Percentiles rank a stretch among this genome's conserved stretches.
Evolutionary conservation across 163 green algal species (phyloP).

Genomic region (Scenedesmus sp.): DNA sequence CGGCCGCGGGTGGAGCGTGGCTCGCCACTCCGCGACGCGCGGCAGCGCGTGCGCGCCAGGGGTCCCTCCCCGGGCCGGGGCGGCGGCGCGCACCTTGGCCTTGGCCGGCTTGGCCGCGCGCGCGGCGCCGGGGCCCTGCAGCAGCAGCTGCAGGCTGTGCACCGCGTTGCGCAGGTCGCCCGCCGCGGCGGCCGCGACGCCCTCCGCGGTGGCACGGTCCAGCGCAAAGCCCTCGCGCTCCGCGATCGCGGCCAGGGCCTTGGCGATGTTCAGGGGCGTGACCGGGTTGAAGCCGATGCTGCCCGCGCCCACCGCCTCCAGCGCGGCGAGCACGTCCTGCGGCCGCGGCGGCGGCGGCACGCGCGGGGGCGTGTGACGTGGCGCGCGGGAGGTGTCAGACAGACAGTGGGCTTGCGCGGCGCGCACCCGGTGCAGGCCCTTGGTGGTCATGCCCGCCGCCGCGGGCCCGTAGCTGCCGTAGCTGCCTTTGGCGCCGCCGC

Average conservation of each 20-base stretch:
- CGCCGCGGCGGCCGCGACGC: constrained; percentile 62
- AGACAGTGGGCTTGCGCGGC: not conserved
- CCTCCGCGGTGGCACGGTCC: constrained; percentile 44
- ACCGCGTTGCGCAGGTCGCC: constrained; percentile 82
- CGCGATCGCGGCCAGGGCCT: constrained; percentile 62
- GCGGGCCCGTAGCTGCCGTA: constrained; percentile 32
- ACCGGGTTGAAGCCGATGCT: constrained; percentile 80
- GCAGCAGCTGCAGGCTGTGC: constrained; percentile 67
- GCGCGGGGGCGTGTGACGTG: not conserved
- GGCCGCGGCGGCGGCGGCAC: no score
- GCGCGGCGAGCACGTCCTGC: constrained; percentile 68
- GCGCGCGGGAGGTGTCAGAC: not conserved
- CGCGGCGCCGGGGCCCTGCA: constrained; percentile 10
- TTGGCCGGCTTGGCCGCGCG: not conserved
- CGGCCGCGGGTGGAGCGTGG: no score
- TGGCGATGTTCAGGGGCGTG: constrained; percentile 63
- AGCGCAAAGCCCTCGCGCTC: constrained; percentile 58
- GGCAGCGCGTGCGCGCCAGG: no score
- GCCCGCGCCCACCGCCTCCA: constrained; percentile 53
- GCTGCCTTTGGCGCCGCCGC: constrained; percentile 32
- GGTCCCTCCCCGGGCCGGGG: no score
- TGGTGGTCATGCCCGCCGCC: constrained; percentile 26
- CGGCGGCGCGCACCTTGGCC: constrained; percentile 10
- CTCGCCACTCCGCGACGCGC: no score
- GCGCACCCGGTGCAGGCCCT: constrained; percentile 72